Evolutionary conservation across 495 filamentous ascomycete species (phyloP).

Genomic region (Friedmanniomyces endolithicus): DNA sequence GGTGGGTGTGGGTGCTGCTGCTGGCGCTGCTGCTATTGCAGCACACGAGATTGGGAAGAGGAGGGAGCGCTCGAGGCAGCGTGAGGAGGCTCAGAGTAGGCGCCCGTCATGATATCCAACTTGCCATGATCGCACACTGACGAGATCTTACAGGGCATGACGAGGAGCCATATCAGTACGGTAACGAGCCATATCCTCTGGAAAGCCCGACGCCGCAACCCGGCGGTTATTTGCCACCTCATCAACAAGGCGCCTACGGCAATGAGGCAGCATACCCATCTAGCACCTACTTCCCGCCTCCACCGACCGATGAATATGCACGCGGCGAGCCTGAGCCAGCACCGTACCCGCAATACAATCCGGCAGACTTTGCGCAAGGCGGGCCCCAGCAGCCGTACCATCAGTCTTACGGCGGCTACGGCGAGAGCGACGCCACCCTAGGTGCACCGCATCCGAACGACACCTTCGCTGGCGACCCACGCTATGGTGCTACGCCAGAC

Average conservation of each 20-base stretch:
- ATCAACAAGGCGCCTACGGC: conserved; percentile 33
- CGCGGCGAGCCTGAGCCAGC: conserved; percentile 4
- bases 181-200: conserved; percentile 5
- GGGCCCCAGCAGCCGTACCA: conserved; percentile 2
- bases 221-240: conserved; percentile 30
- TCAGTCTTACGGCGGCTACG: conserved; percentile 2
- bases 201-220: conserved; percentile 16
- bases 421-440: conserved; percentile 4
- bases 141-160: conserved; percentile 1
- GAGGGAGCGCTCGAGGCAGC: conserved; percentile 37
- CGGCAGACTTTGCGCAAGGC: conserved; percentile 31
- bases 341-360: conserved; percentile 32
- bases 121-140: not conserved
- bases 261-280: conserved; percentile 29
- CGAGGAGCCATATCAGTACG: conserved; percentile 2
- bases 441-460: conserved; percentile 13
- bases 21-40: conserved; percentile 65
- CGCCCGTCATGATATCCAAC: not conserved
- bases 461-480: conserved; percentile 10
- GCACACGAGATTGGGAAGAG: conserved; percentile 56
- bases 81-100: conserved; percentile 31
- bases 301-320: conserved; percentile 25
- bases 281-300: conserved; percentile 34
- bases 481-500: not conserved
- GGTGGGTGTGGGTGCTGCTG: conserved; percentile 56